A percentile compares a stretch with the other conserved stretches of the same genome.
Conservation (phyloP, 495 filamentous ascomycete genomes). For the Neurospora pannonica region DNA sequence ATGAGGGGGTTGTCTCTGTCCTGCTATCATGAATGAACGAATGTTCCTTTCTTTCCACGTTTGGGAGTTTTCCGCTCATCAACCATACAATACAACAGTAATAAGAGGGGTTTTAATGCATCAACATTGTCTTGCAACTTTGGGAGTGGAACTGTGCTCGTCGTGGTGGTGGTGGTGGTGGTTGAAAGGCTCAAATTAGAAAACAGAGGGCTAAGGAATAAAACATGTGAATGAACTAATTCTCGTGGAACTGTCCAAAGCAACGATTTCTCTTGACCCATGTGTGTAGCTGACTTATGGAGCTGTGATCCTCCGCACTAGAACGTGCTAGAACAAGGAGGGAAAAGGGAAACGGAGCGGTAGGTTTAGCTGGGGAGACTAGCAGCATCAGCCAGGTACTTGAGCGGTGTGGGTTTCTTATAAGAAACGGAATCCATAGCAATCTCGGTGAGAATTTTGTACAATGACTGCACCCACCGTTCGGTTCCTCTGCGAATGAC, state of each 20-base stretch:
- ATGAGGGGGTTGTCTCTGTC: background rate
- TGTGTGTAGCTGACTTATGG: background rate
- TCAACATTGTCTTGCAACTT: background rate
- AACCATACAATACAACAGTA: background rate
- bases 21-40: background rate
- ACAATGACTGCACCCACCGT: background rate
- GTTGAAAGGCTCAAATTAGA: background rate
- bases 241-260: background rate
- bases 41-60: background rate
- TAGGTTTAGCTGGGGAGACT: background rate
- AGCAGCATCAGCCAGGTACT: background rate
- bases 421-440: background rate
- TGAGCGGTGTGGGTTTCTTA: background rate
- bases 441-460: background rate
- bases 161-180: background rate
- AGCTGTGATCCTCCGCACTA: background rate
- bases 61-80: background rate
- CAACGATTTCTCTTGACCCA: background rate
- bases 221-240: background rate
- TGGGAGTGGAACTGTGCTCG: background rate
- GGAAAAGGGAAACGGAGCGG: background rate
- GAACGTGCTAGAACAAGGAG: background rate
- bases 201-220: background rate
- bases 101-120: background rate
- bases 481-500: background rate